phyloP scores from a whole-genome alignment of 345 rosid genomes.

The Lagerstroemia speciosa region DNA sequence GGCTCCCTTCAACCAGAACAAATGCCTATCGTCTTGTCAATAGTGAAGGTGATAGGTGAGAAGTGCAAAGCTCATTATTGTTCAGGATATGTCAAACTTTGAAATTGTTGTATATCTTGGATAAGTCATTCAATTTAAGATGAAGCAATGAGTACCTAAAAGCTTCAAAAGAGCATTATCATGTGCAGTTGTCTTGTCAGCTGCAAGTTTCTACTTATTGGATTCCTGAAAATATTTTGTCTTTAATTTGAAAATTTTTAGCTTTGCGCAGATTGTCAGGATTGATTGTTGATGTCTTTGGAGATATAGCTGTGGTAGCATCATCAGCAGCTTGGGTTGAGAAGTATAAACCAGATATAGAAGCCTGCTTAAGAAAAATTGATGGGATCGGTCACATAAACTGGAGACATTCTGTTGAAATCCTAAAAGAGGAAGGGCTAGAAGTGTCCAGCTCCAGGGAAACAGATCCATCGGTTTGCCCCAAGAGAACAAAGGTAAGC shows the following conservation, averaged over 20 bases:
- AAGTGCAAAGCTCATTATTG: background rate
- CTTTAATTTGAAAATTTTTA: conserved; percentile 4
- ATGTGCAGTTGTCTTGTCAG: background rate
- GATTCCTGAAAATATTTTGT: background rate
- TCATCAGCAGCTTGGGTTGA: conserved; percentile 98
- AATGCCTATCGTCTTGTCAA: conserved; percentile 79
- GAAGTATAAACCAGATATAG: conserved; percentile 55
- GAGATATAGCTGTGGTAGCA: conserved; percentile 87
- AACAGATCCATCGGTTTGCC: conserved; percentile 32
- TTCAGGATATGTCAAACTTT: background rate
- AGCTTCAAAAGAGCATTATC: background rate
- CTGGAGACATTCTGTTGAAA: conserved; percentile 85
- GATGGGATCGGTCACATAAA: conserved; percentile 52
- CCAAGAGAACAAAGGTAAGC: conserved; percentile 58
- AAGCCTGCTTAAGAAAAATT: conserved; percentile 47
- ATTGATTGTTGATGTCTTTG: conserved; percentile 72
- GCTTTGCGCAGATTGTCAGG: conserved; percentile 62
- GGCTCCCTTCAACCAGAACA: conserved; percentile 61
- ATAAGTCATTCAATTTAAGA: background rate
- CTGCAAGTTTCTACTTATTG: background rate
- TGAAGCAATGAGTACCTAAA: background rate
- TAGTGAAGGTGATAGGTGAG: conserved; percentile 85
- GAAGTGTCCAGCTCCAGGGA: conserved; percentile 39
- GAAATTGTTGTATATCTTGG: background rate
- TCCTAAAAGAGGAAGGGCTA: conserved; percentile 87